Base-by-base conservation (phyloP, 23 red algal genomes). In the Gracilaria gracilis region DNA sequence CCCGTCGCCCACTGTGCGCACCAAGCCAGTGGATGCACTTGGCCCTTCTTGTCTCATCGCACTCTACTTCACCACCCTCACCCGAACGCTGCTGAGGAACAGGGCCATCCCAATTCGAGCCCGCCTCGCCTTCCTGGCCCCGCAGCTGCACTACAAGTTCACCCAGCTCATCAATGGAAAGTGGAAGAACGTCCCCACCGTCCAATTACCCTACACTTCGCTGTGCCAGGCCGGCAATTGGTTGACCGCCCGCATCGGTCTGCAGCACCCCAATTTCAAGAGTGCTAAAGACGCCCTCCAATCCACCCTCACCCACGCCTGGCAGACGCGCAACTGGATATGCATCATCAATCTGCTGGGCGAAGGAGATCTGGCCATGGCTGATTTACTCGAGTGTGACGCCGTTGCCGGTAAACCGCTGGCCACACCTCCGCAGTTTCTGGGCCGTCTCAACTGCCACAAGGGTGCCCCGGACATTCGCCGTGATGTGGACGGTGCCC, bases 391-490 rank as follows among this genome's bases (percentile, higher is more conserved):
- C 23, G 72, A 71, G 39, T 67, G 87, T 81, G 87, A 90, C 23
- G 87, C 87, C 38, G 57, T 90, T 38, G 55, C 48, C 49, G 71
- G 84, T 54, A 51, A 69, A 21, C 58, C 84, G 28, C 54, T 78
- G 27, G 84, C 58, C 3, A 88, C 84, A 2, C 84, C 84, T 9
- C 46, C 70, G 17, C 61, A 75, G 71, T 88, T 59, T 32, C 17
- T 88, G 47, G 48, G 49, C 47, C 54, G 55, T 39, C 59, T 78
- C 29, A 88, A 88, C 53, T 88, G 84, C 61, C 84, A 88, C 66
- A 88, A 88, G 53, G 84, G 84, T 14, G 84, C 84, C 27, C 84
- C 84, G 31, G 84, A 88, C 37, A 88, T 88, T 77, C 84, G 84
- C 14, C 21, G 67, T 11, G 84, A 88, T 88, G 84, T 88, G 9